A percentile compares a stretch with the other conserved stretches of the same genome.
These are phyloP conservation scores for Botrytis medusae DNA, from an alignment of 2,329 filamentous ascomycete genomes.

Conservation along the genomic window DNA sequence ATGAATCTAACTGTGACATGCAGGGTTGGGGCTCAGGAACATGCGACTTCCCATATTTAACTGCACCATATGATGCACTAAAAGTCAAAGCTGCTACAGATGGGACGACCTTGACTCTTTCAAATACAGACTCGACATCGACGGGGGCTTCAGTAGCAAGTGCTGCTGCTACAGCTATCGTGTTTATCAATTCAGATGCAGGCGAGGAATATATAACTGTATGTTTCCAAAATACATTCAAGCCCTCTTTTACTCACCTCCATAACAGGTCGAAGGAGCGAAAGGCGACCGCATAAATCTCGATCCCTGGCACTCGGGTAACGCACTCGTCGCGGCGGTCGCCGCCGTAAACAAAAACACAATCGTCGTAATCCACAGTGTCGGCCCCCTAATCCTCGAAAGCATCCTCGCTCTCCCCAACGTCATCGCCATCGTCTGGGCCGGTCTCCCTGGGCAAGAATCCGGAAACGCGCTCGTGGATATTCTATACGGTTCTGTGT, in stretches of 20 bases:
- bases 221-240: background rate
- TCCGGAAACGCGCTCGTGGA: constrained; percentile 60
- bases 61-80: constrained; percentile 56
- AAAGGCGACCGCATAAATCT: constrained; percentile 63
- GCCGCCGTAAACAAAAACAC: constrained; percentile 60
- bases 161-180: constrained; percentile 62
- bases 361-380: constrained; percentile 64
- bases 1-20: background rate
- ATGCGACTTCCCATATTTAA: constrained; percentile 44
- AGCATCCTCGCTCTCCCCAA: constrained; percentile 61
- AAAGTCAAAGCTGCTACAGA: constrained; percentile 54
- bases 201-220: constrained; percentile 63
- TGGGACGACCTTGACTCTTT: constrained; percentile 53
- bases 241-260: background rate
- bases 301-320: constrained; percentile 58
- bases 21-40: constrained; percentile 21
- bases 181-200: constrained; percentile 66
- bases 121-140: constrained; percentile 50
- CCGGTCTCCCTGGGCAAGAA: constrained; percentile 61
- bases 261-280: constrained; percentile 30
- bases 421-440: constrained; percentile 61
- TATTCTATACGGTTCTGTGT: constrained; percentile 59
- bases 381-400: constrained; percentile 59
- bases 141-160: constrained; percentile 32
- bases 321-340: constrained; percentile 53